Evolutionary conservation across 2,329 filamentous ascomycete genomes (phyloP), one percentile per base, ranked within the genome.

Genomic region (Truncatella angustata): DNA sequence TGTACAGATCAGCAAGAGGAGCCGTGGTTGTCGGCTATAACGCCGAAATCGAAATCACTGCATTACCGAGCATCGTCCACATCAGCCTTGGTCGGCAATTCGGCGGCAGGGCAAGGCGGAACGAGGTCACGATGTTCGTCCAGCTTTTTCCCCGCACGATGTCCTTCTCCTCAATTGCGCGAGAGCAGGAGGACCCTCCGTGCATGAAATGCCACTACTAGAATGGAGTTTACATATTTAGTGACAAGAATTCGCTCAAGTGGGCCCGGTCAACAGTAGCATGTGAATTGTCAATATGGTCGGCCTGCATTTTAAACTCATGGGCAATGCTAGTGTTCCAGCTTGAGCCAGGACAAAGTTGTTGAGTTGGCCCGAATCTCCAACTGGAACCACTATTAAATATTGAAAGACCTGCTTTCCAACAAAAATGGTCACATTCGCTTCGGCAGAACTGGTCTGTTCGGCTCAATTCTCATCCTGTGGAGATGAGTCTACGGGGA

Each of bases 391-490:
- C n/a, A n/a, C n/a, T n/a, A n/a, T n/a, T n/a, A n/a, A n/a, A n/a
- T n/a, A n/a, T n/a, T n/a, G n/a, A n/a, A n/a, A n/a, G n/a, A n/a
- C n/a, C n/a, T n/a, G n/a, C n/a, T n/a, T n/a, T n/a, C n/a, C n/a
- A n/a, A n/a, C n/a, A 32, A 32, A 9, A 32, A 32, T 32, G 14
- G 28, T 32, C 28, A 32, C 28, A 14, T 32, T 32, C n/a, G 28
- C 28, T 14, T 14, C 7, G 28, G 7, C 14, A 21, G 30, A 36
- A 18, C 18, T 23, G 30, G 3, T 39, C 45, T 18, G 45, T 37
- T 49, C 45, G 45, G 45, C 34, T 24, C n/a, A 49, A 26, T 21
- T 36, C 45, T 49, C 34, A 20, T 49, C 30, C 45, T 49, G 45
- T 37, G 43, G 43, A 46, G 24, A 10, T 30, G 16, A 20, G 16